A percentile compares a stretch with the other conserved stretches of the same genome.
Conservation (phyloP, 208 protist genomes). For the Trypanosoma grayi region DNA sequence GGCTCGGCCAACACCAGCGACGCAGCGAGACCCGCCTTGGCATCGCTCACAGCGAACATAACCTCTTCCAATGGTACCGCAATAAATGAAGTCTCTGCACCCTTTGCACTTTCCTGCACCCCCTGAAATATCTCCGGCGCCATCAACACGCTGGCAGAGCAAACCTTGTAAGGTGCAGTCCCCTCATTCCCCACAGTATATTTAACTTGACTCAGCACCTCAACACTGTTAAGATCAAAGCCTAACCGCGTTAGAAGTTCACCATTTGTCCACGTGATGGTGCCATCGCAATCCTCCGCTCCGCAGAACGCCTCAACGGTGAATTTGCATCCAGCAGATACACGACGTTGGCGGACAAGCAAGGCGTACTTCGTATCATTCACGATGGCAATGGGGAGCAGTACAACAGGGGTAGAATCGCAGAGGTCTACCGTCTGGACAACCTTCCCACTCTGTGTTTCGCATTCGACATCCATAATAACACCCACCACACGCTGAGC, state of each 20-base stretch:
- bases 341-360: conserved; percentile 33
- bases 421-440: conserved; percentile 44
- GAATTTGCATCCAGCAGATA: conserved; percentile 32
- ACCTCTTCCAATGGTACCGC: conserved; percentile 47
- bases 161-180: conserved; percentile 38
- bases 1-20: conserved; percentile 24
- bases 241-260: conserved; percentile 30
- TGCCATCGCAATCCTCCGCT: conserved; percentile 18
- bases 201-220: conserved; percentile 9
- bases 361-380: conserved; percentile 35
- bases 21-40: conserved; percentile 49
- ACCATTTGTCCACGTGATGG: conserved; percentile 27
- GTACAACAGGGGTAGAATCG: conserved; percentile 31
- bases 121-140: conserved; percentile 17
- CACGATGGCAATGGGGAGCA: conserved; percentile 47
- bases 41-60: conserved; percentile 36
- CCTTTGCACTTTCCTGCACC: conserved; percentile 14
- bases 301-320: conserved; percentile 53
- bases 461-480: conserved; percentile 55
- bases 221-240: conserved; percentile 23
- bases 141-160: conserved; percentile 27
- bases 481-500: conserved; percentile 62
- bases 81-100: conserved; percentile 13
- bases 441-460: conserved; percentile 24
- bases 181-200: conserved; percentile 75